Conservation (phyloP, 208 protist species). For the Wallacemonas sp. region DNA sequence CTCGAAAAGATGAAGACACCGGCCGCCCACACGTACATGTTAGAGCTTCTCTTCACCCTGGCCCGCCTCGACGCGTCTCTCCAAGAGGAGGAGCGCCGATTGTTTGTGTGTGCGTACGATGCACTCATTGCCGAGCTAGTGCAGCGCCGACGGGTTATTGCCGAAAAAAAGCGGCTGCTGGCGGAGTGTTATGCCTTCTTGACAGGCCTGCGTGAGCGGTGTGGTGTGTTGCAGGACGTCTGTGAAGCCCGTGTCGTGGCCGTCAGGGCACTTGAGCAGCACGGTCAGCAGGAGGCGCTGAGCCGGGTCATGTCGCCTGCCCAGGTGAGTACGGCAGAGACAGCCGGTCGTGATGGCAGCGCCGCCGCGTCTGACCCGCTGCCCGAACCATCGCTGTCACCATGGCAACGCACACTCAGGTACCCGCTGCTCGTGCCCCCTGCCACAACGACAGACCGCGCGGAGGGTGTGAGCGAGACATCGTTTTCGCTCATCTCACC, state of each 20-base stretch:
- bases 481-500: background rate
- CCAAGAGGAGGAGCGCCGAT: constrained; percentile 55
- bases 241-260: constrained; percentile 1
- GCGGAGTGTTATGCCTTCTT: constrained; percentile 41
- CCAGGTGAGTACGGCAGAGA: background rate
- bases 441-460: background rate
- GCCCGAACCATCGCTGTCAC: background rate
- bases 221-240: constrained; percentile 25
- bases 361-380: background rate
- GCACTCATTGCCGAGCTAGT: constrained; percentile 46
- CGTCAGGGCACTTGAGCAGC: constrained; percentile 15
- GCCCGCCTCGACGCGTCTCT: constrained; percentile 68
- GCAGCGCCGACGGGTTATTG: constrained; percentile 37
- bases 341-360: background rate
- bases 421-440: constrained; percentile 4
- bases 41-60: constrained; percentile 77
- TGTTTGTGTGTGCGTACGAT: constrained; percentile 75
- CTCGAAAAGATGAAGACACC: constrained; percentile 35
- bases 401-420: background rate
- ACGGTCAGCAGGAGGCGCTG: constrained; percentile 5
- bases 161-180: constrained; percentile 37
- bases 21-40: constrained; percentile 52
- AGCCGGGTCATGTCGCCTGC: too few species aligned
- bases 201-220: constrained; percentile 44
- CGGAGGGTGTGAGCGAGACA: background rate